A percentile compares a stretch with the other conserved stretches of the same genome.
phyloP scores from a whole-genome alignment of 164 flowering plant species.

The Euptelea pleiosperma region DNA sequence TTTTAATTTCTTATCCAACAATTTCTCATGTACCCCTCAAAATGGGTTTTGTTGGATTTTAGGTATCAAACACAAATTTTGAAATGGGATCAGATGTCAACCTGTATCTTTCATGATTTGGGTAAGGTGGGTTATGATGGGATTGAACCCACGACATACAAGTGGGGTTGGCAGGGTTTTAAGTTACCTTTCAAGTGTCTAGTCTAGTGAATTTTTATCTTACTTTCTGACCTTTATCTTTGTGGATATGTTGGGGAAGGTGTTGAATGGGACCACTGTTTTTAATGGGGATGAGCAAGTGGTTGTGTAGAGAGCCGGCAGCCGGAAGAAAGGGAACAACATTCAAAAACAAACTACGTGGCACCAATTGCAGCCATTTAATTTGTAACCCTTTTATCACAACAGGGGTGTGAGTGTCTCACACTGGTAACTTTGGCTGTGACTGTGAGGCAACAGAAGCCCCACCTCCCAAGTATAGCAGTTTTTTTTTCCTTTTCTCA shows the following conservation, averaged over 20 bases:
- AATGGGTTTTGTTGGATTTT: conserved; percentile 2
- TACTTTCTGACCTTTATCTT: conserved; percentile 6
- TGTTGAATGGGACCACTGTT: conserved; percentile 7
- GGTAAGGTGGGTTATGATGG: neutral
- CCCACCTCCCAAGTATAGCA: conserved; percentile 17
- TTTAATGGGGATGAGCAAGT: conserved; percentile 11
- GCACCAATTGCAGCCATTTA: conserved; percentile 51
- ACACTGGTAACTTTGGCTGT: neutral
- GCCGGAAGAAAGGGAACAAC: conserved; percentile 54
- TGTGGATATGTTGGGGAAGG: neutral
- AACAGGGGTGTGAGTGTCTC: conserved; percentile 26
- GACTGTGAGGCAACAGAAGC: conserved; percentile 19
- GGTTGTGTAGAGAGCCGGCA: conserved; percentile 46
- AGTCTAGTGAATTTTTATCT: too few species aligned
- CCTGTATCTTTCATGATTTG: neutral
- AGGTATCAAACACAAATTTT: neutral
- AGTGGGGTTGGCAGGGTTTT: conserved; percentile 2
- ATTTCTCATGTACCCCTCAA: neutral
- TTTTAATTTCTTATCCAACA: neutral
- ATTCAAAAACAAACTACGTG: conserved; percentile 55
- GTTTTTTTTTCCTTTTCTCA: conserved; percentile 4
- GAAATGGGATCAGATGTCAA: conserved; percentile 4
- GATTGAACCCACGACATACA: conserved; percentile 8
- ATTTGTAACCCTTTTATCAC: conserved; percentile 46
- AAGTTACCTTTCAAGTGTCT: neutral